These are phyloP conservation scores for Myxozyma mucilagina DNA, from an alignment of 805 yeast genomes.

Conservation along the genomic window DNA sequence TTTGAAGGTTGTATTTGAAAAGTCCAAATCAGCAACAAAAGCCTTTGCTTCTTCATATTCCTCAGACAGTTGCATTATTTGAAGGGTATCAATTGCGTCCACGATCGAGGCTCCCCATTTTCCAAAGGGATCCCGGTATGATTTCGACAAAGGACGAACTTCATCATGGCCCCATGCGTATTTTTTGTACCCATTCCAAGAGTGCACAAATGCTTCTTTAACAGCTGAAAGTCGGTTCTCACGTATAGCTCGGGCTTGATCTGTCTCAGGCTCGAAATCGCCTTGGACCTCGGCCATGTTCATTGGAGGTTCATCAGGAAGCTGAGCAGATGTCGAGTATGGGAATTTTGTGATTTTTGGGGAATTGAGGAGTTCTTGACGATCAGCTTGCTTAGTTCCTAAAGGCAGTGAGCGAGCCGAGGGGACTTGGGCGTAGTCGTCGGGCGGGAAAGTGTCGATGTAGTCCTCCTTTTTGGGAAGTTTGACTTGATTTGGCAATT, in stretches of 20 bases:
- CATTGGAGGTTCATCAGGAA: constrained; percentile 27
- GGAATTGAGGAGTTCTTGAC: background rate
- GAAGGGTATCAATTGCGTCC: constrained; percentile 55
- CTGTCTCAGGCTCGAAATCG: constrained; percentile 32
- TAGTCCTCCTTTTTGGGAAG: constrained; percentile 6
- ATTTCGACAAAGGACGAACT: constrained; percentile 44
- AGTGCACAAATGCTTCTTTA: constrained; percentile 43
- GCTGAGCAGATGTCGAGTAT: constrained; percentile 2
- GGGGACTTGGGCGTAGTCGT: constrained; percentile 8
- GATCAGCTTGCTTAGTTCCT: background rate
- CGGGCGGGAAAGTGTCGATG: constrained; percentile 12
- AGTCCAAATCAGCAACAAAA: constrained; percentile 44
- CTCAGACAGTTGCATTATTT: constrained; percentile 47
- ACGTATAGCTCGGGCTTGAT: constrained; percentile 27
- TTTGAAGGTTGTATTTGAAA: constrained; percentile 46
- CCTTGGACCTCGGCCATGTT: constrained; percentile 28
- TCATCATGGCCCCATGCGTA: constrained; percentile 52
- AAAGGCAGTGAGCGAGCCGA: constrained; percentile 14
- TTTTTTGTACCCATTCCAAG: constrained; percentile 49
- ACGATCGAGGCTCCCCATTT: constrained; percentile 57
- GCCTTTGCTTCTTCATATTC: constrained; percentile 46
- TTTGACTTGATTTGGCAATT: background rate
- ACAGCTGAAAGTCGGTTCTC: constrained; percentile 40
- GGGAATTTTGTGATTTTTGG: constrained; percentile 25
- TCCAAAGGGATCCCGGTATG: constrained; percentile 44